Evolutionary conservation across 441 rosid genomes (phyloP), one percentile per base, ranked within the genome.

Genomic region (Populus hybrid): DNA sequence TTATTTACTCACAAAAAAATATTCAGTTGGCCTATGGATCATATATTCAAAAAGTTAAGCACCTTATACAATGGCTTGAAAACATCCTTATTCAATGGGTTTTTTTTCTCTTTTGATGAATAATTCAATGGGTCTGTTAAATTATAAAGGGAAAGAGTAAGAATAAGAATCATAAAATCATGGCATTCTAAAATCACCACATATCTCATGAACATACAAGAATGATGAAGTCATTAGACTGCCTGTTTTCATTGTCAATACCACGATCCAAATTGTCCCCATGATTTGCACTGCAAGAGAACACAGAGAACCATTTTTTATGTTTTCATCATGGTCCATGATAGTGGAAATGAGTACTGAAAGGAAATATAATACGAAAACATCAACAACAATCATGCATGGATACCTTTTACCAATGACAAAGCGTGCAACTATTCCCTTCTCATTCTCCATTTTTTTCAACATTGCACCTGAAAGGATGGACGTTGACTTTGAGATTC

Each of bases 361-460:
- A 71, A 34, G 74, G 32, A 65, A 75, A 61, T 16, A 32, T 32
- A 68, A 66, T 53, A 78, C 21, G 59, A 21, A 69, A 65, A 72
- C 28, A 28, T 28, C 7, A 36, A 34, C 23, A 46, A 24, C 38
- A 75, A 34, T 6, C 21, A 35, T 38, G 57, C 36, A 30, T 80
- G 24, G 78, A 74, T 64, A 95, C 98, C 98, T 91, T 86, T 86
- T 90, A 78, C 99, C 99, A 78, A 94, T 89, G 74, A 92, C 92
- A 72, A 95, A 95, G 78, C 93, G 90, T 66, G 89, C 84, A 30
- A 90, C 84, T 65, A 92, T 84, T 7, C 97, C 94, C 83, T 89
- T 93, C 76, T 89, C 90, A 71, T 87, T 88, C 83, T 91, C 95
- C 84, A 91, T 74, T 76, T 81, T 91, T 68, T 80, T 89, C 74